A percentile compares a stretch with the other conserved stretches of the same genome.
Evolutionary conservation across 805 yeast species (phyloP).

Genomic region (Wickerhamiella sorbophila): DNA sequence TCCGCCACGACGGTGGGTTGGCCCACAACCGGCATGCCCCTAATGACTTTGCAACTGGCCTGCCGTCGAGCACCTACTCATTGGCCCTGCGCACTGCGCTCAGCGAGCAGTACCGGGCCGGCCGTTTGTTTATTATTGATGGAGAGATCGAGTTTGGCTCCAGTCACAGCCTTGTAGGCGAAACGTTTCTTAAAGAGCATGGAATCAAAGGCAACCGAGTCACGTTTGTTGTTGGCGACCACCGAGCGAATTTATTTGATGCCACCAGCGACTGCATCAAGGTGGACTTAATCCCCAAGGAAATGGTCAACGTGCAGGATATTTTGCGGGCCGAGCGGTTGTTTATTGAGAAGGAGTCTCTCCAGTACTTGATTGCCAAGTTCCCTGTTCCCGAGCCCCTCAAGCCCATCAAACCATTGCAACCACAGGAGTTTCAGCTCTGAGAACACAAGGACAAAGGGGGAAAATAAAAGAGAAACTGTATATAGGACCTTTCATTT

Average conservation of each 20-base stretch:
- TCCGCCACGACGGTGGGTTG: slow-evolving; percentile 73
- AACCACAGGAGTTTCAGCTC: neutral
- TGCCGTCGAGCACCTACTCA: slow-evolving; percentile 60
- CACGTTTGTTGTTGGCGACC: slow-evolving; percentile 52
- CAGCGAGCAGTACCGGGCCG: slow-evolving; percentile 63
- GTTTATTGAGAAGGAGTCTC: slow-evolving; percentile 56
- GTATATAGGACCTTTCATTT: too few species aligned
- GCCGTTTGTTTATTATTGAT: slow-evolving; percentile 59
- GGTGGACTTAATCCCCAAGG: slow-evolving; percentile 55
- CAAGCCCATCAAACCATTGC: slow-evolving; percentile 3
- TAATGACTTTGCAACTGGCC: slow-evolving; percentile 66
- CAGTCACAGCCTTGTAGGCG: slow-evolving; percentile 31
- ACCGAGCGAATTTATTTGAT: slow-evolving; percentile 43
- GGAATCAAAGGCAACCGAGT: slow-evolving; percentile 22
- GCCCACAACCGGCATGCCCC: slow-evolving; percentile 88
- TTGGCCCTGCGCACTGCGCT: slow-evolving; percentile 71
- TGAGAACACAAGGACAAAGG: too few species aligned
- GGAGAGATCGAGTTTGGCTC: slow-evolving; percentile 27
- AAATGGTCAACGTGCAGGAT: slow-evolving; percentile 72
- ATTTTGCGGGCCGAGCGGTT: slow-evolving; percentile 64
- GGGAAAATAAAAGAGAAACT: too few species aligned
- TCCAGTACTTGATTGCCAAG: slow-evolving; percentile 38
- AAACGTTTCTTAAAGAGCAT: slow-evolving; percentile 37
- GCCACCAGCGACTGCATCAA: slow-evolving; percentile 40
- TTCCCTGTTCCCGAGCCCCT: slow-evolving; percentile 9